Base-by-base conservation (phyloP, 2,329 filamentous ascomycete genomes). In the Diaporthe sp. region DNA sequence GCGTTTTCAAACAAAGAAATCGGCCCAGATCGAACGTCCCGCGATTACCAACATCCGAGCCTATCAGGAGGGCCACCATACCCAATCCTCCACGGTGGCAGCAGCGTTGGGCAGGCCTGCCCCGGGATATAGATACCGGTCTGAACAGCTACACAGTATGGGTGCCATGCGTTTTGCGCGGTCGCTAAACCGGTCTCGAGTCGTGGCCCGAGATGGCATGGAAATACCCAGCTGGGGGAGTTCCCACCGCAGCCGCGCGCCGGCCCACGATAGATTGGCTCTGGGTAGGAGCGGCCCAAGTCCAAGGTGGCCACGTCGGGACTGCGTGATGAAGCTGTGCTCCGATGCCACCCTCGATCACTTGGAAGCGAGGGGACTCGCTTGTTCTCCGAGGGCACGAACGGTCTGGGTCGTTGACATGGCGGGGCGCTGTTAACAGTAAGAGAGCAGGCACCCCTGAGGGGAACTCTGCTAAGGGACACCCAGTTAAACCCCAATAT, bases 181-280 rank as follows among this genome's bases (percentile, higher is more conserved):
- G 47, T 68, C 32, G 63, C 63, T 68, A 68, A 39, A 68, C 63
- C 63, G 47, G 15, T 53, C 63, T 68, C 63, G 63, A 68, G 63
- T 68, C 47, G 63, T 68, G 63, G 63, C 22, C 47, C 63, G 63
- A 68, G 47, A 53, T 3, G 47, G 47, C 47, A 68, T 68, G 63
- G 44, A 68, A 53, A 53, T 53, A 53, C 63, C 63, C 63, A 53
- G 63, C 63, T 68, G 63, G 63, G 63, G 63, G 27, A 51, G 47
- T 17, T 66, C 63, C 61, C 63, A 37, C 10, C 27, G 63, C 63
- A 66, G 63, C 63, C 63, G 63, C 63, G 63, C 44, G 19, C 63
- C 44, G 63, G 63, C 32, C 63, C 44, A 66, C 63, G 42, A 44
- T 19, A 32, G 61, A 37, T 66, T 66, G 44, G 35, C 4, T 42